A percentile compares a stretch with the other conserved stretches of the same genome.
These are phyloP conservation scores for Acanthamoeba castellanii DNA, from an alignment of 208 protist species.

Conservation along the genomic window DNA sequence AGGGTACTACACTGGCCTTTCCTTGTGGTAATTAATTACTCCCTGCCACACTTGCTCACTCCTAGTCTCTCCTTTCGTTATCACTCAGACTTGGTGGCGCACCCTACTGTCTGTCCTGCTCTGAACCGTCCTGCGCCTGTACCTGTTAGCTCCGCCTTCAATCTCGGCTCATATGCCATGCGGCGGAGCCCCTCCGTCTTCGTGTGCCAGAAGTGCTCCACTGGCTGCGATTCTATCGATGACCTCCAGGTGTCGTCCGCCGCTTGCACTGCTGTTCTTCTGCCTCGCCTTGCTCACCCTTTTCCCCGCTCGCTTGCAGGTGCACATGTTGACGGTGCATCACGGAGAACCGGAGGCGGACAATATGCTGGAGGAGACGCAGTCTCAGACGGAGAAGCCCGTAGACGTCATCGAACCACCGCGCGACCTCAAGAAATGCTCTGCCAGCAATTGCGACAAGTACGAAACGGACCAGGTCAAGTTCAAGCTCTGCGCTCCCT, in stretches of 20 bases:
- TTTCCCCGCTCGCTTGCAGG: not conserved
- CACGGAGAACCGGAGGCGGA: conserved; percentile 48
- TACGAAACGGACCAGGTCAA: not conserved
- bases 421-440: conserved; percentile 33
- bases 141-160: not conserved
- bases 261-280: not conserved
- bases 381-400: not conserved
- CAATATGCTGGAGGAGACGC: not conserved
- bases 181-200: conserved; percentile 26
- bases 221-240: conserved; percentile 20
- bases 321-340: conserved; percentile 69
- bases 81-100: conserved; percentile 10
- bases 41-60: not conserved
- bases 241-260: conserved; percentile 39
- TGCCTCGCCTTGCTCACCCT: not conserved
- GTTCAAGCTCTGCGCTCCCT: conserved; percentile 42
- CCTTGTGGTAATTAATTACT: too few relatives aligned
- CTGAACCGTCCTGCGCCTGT: not conserved
- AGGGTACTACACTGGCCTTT: not conserved
- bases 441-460: conserved; percentile 30
- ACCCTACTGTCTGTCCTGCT: conserved; percentile 6
- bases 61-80: not conserved
- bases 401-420: not conserved
- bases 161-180: not conserved
- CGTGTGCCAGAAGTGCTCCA: conserved; percentile 26